phyloP scores from a whole-genome alignment of 2,329 filamentous ascomycete genomes.

The Cladosporium sp. region DNA sequence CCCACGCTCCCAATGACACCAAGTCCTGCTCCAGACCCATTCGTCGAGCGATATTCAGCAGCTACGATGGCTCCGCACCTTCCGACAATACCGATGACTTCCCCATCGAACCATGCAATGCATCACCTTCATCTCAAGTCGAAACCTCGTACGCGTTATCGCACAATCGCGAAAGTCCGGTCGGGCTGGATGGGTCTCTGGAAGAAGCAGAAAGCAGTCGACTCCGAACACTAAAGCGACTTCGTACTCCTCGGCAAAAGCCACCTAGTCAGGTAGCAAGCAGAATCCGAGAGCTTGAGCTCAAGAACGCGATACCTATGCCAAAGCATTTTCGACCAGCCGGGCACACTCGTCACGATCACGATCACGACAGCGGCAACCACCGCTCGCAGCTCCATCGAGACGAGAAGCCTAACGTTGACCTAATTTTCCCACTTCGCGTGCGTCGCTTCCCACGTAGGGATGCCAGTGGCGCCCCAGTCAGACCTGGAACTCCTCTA shows the following conservation, averaged over 20 bases:
- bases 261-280: slow-evolving; percentile 5
- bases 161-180: neutral
- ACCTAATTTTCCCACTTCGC: slow-evolving; percentile 35
- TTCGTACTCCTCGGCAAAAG: neutral
- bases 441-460: slow-evolving; percentile 32
- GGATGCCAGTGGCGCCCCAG: slow-evolving; percentile 26
- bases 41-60: neutral
- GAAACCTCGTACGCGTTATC: neutral
- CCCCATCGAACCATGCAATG: neutral
- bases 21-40: neutral
- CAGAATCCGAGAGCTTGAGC: slow-evolving; percentile 10
- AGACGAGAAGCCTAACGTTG: neutral
- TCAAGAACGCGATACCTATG: slow-evolving; percentile 12
- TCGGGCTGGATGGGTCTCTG: slow-evolving; percentile 10
- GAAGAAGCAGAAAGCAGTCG: slow-evolving; percentile 9
- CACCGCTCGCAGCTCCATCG: neutral
- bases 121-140: neutral
- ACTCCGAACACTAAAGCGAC: neutral
- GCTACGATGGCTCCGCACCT: neutral
- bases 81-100: neutral
- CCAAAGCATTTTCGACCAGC: slow-evolving; percentile 10
- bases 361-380: slow-evolving; percentile 3
- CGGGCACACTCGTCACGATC: slow-evolving; percentile 9
- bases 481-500: slow-evolving; percentile 32
- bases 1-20: neutral